Evolutionary conservation across 176 grass and related monocot genomes (phyloP).

Genomic region (Areca catechu): DNA sequence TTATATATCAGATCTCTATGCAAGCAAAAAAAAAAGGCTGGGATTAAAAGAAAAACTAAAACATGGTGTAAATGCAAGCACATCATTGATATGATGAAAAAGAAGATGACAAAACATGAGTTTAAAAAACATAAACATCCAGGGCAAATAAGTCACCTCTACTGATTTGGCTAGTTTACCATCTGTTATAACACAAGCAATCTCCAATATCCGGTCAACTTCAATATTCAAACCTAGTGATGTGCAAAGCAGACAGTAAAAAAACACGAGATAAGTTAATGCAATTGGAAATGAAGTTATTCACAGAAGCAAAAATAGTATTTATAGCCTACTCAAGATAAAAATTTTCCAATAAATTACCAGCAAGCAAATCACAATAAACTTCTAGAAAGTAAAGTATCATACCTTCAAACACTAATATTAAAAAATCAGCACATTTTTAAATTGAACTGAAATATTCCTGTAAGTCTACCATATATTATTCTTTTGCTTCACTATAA

Average conservation of each 20-base stretch:
- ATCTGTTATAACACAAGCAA: slow-evolving; percentile 82
- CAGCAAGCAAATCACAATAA: no score
- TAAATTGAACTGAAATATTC: no score
- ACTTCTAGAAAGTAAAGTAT: background rate
- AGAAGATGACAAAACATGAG: no score
- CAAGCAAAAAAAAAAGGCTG: no score
- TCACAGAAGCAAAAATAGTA: background rate
- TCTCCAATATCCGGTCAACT: slow-evolving; percentile 82
- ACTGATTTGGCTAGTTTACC: slow-evolving; percentile 78
- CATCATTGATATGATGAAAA: background rate
- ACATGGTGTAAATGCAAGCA: no score
- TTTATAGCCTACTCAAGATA: no score
- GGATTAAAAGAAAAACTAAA: no score
- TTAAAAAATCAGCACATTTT: background rate
- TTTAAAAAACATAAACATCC: background rate
- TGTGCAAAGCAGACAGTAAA: slow-evolving; percentile 8
- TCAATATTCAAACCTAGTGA: slow-evolving; percentile 68
- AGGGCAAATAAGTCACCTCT: slow-evolving; percentile 28
- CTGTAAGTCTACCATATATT: no score
- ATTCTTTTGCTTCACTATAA: no score
- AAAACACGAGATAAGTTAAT: slow-evolving; percentile 2
- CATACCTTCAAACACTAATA: background rate
- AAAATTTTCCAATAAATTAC: no score
- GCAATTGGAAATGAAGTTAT: background rate
- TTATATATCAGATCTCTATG: no score